A percentile compares a stretch with the other conserved stretches of the same genome.
These are phyloP conservation scores for Scenedesmus sp. DNA, from an alignment of 163 green algal genomes.

Conservation along the genomic window DNA sequence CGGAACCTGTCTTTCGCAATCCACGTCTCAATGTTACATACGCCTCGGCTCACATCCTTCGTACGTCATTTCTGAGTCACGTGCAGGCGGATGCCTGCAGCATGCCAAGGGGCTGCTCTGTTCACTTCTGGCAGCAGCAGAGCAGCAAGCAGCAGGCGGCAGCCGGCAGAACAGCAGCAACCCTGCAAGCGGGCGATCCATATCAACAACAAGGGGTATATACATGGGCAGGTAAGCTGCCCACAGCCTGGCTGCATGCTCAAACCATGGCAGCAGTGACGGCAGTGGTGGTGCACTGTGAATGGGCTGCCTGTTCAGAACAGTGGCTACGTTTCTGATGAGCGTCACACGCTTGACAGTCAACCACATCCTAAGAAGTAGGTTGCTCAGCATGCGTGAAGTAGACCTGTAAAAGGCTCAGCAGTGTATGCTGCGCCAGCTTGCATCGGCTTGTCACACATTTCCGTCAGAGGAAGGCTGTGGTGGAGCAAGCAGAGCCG, in stretches of 20 bases:
- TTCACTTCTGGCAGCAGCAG: not conserved
- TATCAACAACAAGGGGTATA: conserved; percentile 30
- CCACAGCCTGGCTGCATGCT: not conserved
- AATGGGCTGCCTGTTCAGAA: no score
- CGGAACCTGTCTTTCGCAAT: not conserved
- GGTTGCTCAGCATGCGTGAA: no score
- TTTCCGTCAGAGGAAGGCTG: no score
- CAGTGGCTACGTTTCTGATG: no score
- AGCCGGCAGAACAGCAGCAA: not conserved
- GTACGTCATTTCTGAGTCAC: not conserved
- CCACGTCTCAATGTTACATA: not conserved
- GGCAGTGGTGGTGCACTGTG: no score
- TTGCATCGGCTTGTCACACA: no score
- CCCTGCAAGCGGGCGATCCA: not conserved
- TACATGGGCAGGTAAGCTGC: conserved; percentile 46
- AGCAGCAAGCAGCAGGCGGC: not conserved
- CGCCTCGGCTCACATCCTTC: not conserved
- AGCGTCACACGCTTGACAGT: no score
- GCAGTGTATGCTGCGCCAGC: no score
- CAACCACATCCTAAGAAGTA: no score
- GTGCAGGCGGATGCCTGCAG: conserved; percentile 38
- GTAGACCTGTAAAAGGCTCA: no score
- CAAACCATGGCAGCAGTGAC: not conserved
- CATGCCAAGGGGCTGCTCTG: conserved; percentile 17
- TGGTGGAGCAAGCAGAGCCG: no score